Conservation (phyloP, 768 basidiomycete genomes). For the Holtermanniella nyarrowii region DNA sequence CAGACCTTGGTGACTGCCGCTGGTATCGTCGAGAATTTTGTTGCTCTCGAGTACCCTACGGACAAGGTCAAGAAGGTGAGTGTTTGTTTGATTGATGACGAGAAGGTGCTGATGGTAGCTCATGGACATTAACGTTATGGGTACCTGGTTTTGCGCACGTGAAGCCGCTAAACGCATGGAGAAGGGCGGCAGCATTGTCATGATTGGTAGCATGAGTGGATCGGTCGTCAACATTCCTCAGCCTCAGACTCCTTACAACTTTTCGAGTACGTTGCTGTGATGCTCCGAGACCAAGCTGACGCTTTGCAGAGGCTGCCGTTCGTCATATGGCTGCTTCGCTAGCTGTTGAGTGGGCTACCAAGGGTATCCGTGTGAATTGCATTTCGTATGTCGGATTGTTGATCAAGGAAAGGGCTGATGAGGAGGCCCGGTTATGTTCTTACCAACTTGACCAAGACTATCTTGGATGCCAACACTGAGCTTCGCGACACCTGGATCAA, state of each 20-base stretch:
- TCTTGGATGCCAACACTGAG: constrained; percentile 63
- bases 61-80: constrained; percentile 73
- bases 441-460: constrained; percentile 74
- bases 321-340: constrained; percentile 87
- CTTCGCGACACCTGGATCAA: constrained; percentile 51
- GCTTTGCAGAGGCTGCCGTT: constrained; percentile 49
- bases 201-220: constrained; percentile 86
- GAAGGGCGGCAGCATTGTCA: constrained; percentile 62
- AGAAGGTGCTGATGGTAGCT: background rate
- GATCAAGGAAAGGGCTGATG: background rate
- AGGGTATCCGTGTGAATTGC: constrained; percentile 71
- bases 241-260: constrained; percentile 91
- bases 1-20: constrained; percentile 73
- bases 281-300: background rate
- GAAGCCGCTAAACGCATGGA: constrained; percentile 92
- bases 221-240: constrained; percentile 84
- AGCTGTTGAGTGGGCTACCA: constrained; percentile 92
- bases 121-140: background rate
- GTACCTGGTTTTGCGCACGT: constrained; percentile 83
- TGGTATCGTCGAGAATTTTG: constrained; percentile 62
- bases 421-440: constrained; percentile 85
- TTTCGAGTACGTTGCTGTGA: constrained; percentile 50
- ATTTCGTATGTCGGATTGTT: constrained; percentile 41
- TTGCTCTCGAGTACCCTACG: constrained; percentile 82
- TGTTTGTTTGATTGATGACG: constrained; percentile 86